A percentile compares a stretch with the other conserved stretches of the same genome.
Conservation (phyloP, 345 rosid species). For the Toxicodendron radicans region DNA sequence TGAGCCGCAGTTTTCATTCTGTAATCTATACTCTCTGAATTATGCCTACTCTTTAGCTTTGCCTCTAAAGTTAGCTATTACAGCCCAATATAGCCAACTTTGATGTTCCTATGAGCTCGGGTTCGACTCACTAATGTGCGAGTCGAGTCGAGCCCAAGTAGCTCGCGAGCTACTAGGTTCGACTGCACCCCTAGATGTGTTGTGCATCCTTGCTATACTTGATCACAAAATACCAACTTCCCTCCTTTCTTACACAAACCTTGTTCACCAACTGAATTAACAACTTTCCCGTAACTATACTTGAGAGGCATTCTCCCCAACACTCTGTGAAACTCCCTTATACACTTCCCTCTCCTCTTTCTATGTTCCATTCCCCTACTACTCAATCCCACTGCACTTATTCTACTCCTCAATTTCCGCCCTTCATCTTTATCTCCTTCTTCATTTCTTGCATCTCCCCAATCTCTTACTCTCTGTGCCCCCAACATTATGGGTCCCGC, state of each 20-base stretch:
- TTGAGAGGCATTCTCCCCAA: slow-evolving; percentile 65
- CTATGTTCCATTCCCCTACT: slow-evolving; percentile 62
- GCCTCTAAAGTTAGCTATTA: no score
- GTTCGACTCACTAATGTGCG: no score
- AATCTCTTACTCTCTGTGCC: slow-evolving; percentile 59
- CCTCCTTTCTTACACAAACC: slow-evolving; percentile 63
- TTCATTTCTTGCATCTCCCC: slow-evolving; percentile 75
- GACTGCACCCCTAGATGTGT: no score
- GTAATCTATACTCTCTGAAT: no score
- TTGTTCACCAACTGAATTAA: slow-evolving; percentile 69
- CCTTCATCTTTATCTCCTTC: neutral
- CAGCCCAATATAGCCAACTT: no score
- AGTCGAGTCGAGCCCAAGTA: no score
- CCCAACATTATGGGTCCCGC: slow-evolving; percentile 73
- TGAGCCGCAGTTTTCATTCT: no score
- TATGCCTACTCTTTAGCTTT: no score
- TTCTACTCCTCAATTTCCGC: slow-evolving; percentile 24
- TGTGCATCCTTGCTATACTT: neutral
- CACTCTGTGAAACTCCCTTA: slow-evolving; percentile 54
- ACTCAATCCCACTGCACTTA: slow-evolving; percentile 61
- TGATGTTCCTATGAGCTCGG: no score
- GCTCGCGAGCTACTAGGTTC: no score
- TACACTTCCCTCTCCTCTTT: slow-evolving; percentile 70
- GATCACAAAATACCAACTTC: slow-evolving; percentile 59
- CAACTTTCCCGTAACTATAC: slow-evolving; percentile 60